A percentile compares a stretch with the other conserved stretches of the same genome.
Conservation (phyloP, 148 eudicot genomes). For the Simmondsia chinensis region DNA sequence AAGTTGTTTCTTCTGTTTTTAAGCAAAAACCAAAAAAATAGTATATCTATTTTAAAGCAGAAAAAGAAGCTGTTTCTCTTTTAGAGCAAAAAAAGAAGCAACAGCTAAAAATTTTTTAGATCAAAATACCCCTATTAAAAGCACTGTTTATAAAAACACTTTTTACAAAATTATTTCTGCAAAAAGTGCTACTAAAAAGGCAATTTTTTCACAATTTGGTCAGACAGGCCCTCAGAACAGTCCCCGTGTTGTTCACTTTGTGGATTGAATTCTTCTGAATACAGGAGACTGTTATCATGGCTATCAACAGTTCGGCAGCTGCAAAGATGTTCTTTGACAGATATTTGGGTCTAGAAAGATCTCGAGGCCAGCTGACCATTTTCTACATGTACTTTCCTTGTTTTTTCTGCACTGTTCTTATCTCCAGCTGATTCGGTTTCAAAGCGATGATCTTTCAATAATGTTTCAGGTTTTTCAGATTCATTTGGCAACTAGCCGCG, state of each 20-base stretch:
- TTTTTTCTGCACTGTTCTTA: conserved; percentile 4
- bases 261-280: conserved; percentile 2
- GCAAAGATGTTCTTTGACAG: conserved; percentile 41
- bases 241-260: not conserved
- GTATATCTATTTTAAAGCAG: too few species aligned
- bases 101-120: too few species aligned
- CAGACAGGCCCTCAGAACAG: not conserved
- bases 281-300: conserved; percentile 63
- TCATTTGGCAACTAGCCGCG: conserved; percentile 43
- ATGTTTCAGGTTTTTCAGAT: conserved; percentile 41
- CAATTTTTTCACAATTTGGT: too few species aligned
- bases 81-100: too few species aligned
- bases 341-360: conserved; percentile 16
- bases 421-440: conserved; percentile 2
- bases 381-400: conserved; percentile 34
- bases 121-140: too few species aligned
- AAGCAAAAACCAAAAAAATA: too few species aligned
- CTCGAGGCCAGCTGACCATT: conserved; percentile 8
- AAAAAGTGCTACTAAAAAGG: too few species aligned
- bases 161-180: too few species aligned
- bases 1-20: too few species aligned
- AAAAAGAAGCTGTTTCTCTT: too few species aligned
- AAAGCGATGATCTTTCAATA: conserved; percentile 14
- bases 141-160: too few species aligned
- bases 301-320: conserved; percentile 66